Evolutionary conservation across 805 yeast species (phyloP), one percentile per base, ranked within the genome.

Genomic region (Schwanniomyces vanrijiae): DNA sequence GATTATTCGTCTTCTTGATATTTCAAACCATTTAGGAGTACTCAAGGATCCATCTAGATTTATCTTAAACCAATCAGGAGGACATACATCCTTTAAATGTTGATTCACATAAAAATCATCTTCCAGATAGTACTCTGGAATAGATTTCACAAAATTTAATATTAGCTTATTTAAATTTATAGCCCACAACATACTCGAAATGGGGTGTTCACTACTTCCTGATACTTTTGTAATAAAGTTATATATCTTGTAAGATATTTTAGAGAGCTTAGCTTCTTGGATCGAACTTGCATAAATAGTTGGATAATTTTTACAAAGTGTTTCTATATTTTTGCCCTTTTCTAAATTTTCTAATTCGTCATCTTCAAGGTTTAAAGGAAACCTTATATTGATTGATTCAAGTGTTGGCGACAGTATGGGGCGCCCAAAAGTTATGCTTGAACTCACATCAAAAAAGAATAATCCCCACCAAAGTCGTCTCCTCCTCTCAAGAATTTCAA

Each of bases 381-480:
- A 61, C 29, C 70, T 65, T 21, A 79, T 76, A 55, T 79, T 82
- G 54, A 79, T 69, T 71, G 33, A 72, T 39, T 71, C 72, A 13
- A 64, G 62, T 9, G 65, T 63, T 1, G 85, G 84, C 39, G 80
- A 63, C 51, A 75, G 75, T 4, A 80, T 71, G 0, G 90, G 89
- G 53, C 90, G 65, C 11, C 88, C 88, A 62, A 81, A 80, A 0
- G 86, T 78, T 19, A 84, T 70, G 1, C 86, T 78, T n/a, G 86
- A 79, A 44, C 85, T 83, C 16, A 82, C 78, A 60, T 83, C 88
- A 54, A 81, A 81, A 43, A 79, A 75, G 52, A 79, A 82, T 8
- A 85, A 53, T 1, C 85, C 84, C 86, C 88, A 84, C 87, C 88
- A 84, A 25, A 82, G 60, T 45, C 88, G 64, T 55, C 86, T 69